phyloP scores from a whole-genome alignment of 2,329 filamentous ascomycete species.

The Cladophialophora immunda region DNA sequence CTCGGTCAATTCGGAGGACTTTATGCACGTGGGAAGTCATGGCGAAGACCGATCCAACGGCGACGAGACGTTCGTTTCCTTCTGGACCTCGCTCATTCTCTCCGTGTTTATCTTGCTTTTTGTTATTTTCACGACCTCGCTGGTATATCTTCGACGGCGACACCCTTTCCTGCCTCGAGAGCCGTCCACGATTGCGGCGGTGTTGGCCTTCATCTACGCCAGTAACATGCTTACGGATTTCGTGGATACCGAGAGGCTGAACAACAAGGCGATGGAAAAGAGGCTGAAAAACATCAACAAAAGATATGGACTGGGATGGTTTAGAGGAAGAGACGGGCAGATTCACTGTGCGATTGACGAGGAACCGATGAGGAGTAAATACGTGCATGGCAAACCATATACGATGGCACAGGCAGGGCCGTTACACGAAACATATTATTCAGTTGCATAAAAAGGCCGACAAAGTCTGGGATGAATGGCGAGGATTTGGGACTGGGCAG shows the following conservation, averaged over 20 bases:
- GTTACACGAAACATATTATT: slow-evolving; percentile 35
- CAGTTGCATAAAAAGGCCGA: slow-evolving; percentile 23
- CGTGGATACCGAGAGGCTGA: slow-evolving; percentile 72
- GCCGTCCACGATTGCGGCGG: slow-evolving; percentile 78
- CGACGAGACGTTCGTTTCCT: slow-evolving; percentile 63
- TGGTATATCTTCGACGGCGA: slow-evolving; percentile 70
- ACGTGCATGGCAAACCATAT: slow-evolving; percentile 66
- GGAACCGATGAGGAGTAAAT: slow-evolving; percentile 72
- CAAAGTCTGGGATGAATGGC: neutral
- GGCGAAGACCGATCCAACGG: slow-evolving; percentile 43
- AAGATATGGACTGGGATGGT: slow-evolving; percentile 81
- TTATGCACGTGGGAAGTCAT: slow-evolving; percentile 39
- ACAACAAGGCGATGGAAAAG: slow-evolving; percentile 67
- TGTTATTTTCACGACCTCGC: slow-evolving; percentile 66
- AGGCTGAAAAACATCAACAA: slow-evolving; percentile 68
- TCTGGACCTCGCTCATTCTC: slow-evolving; percentile 71
- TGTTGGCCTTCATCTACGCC: slow-evolving; percentile 81
- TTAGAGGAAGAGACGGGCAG: slow-evolving; percentile 74
- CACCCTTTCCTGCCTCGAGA: slow-evolving; percentile 79
- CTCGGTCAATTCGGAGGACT: slow-evolving; percentile 54
- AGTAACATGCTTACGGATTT: slow-evolving; percentile 82
- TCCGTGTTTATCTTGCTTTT: slow-evolving; percentile 72
- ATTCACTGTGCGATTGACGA: slow-evolving; percentile 80
- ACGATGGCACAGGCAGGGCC: slow-evolving; percentile 43
- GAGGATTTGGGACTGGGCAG: neutral